Percentiles rank a stretch among this genome's conserved stretches.
Evolutionary conservation across 208 protist species (phyloP).

Genomic region (Wallacemonas collosoma): DNA sequence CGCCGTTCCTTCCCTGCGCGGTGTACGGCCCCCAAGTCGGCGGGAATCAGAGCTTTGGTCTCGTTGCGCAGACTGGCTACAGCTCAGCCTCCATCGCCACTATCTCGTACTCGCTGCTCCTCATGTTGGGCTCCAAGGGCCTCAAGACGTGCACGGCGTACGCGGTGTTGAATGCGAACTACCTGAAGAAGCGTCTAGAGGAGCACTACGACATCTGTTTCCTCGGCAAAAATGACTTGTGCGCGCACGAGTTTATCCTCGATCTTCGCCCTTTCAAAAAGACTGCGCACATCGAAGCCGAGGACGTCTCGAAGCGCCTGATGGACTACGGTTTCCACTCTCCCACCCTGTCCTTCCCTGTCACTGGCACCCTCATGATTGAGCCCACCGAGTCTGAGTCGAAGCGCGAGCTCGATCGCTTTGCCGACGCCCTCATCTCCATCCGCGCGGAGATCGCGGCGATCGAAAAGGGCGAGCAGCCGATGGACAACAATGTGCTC

Average conservation of each 20-base stretch:
- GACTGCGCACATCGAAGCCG: slow-evolving; percentile 91
- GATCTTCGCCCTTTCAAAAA: slow-evolving; percentile 95
- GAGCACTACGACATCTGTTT: slow-evolving; percentile 96
- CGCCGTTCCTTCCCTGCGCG: slow-evolving; percentile 93
- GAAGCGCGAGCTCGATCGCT: slow-evolving; percentile 94
- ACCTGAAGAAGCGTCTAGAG: slow-evolving; percentile 95
- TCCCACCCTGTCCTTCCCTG: slow-evolving; percentile 96
- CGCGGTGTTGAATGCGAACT: slow-evolving; percentile 98
- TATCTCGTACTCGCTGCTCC: slow-evolving; percentile 96
- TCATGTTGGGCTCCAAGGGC: slow-evolving; percentile 94
- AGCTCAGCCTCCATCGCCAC: slow-evolving; percentile 94
- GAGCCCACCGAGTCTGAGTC: slow-evolving; percentile 98
- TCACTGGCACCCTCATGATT: slow-evolving; percentile 96
- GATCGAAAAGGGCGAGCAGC: slow-evolving; percentile 91
- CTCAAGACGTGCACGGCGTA: slow-evolving; percentile 92
- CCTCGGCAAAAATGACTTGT: slow-evolving; percentile 70
- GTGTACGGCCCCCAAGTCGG: slow-evolving; percentile 60
- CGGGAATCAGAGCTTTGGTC: slow-evolving; percentile 77
- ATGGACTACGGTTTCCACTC: slow-evolving; percentile 98
- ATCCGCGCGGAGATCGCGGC: slow-evolving; percentile 96
- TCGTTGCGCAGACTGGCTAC: slow-evolving; percentile 94
- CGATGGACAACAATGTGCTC: slow-evolving; percentile 94
- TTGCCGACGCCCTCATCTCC: slow-evolving; percentile 95
- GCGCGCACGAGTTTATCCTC: slow-evolving; percentile 98
- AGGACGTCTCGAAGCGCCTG: slow-evolving; percentile 98